Percentiles rank a stretch among this genome's conserved stretches.
These are phyloP conservation scores for Marsdenia floribunda DNA, from an alignment of 257 asterid species.

Conservation along the genomic window DNA sequence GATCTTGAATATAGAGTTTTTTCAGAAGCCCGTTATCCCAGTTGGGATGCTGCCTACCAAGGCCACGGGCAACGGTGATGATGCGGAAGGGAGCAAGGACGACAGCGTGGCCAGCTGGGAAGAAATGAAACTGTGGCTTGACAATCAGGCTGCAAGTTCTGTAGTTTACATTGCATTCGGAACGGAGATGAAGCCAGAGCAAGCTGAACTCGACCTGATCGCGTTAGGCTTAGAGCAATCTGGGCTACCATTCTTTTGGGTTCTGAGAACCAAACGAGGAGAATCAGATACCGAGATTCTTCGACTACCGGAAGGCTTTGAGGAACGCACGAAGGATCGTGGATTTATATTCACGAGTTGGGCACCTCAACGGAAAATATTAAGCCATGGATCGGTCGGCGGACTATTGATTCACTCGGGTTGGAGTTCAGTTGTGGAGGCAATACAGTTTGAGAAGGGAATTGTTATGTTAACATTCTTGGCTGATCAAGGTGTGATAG, in stretches of 20 bases:
- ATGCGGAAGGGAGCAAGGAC: neutral
- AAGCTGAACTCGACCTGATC: conserved; percentile 21
- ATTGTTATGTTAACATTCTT: conserved; percentile 21
- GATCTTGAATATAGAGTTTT: conserved; percentile 9
- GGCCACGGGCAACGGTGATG: neutral
- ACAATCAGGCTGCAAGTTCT: conserved; percentile 20
- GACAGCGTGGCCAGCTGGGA: conserved; percentile 15
- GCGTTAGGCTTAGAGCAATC: conserved; percentile 30
- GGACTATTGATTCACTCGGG: conserved; percentile 31
- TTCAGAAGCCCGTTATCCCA: conserved; percentile 23
- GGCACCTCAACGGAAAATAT: conserved; percentile 32
- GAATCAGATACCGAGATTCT: conserved; percentile 13
- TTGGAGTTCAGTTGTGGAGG: conserved; percentile 34
- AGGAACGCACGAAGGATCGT: conserved; percentile 18
- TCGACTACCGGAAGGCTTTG: conserved; percentile 24
- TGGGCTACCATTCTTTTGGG: conserved; percentile 27
- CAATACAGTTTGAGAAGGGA: conserved; percentile 18
- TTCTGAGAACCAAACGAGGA: conserved; percentile 19
- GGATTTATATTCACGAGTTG: conserved; percentile 27
- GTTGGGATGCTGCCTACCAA: conserved; percentile 27
- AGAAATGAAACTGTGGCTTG: conserved; percentile 22
- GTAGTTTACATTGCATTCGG: conserved; percentile 34
- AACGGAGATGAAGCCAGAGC: conserved; percentile 31
- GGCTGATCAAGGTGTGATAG: conserved; percentile 28
- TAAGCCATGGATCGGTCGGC: conserved; percentile 27